Evolutionary conservation across 73 alveolate species (phyloP).

Genomic region (Symbiodinium natans): DNA sequence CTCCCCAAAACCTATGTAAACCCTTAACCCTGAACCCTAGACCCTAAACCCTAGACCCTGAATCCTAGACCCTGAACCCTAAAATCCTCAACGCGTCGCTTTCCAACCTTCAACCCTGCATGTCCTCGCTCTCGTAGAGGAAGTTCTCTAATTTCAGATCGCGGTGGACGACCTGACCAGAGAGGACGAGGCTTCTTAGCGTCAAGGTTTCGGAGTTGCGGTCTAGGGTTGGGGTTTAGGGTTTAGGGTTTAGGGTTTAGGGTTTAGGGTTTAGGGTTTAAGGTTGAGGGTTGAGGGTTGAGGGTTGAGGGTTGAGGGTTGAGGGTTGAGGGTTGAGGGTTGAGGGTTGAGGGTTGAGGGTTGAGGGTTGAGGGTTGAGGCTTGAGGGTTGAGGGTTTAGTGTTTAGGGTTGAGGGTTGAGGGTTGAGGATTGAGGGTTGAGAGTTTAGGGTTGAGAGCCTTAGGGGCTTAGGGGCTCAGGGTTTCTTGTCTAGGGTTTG

Average conservation of each 20-base stretch:
- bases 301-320: neutral
- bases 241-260: neutral
- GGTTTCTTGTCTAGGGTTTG: neutral
- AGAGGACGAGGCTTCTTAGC: too few species aligned
- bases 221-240: neutral
- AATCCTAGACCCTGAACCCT: neutral
- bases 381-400: too few species aligned
- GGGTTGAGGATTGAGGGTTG: neutral
- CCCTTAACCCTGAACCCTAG: neutral
- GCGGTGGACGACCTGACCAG: conserved; percentile 60
- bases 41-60: neutral
- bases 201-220: neutral
- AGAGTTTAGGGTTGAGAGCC: neutral
- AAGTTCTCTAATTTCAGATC: conserved; percentile 74
- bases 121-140: conserved; percentile 85
- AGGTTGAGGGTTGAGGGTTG: neutral
- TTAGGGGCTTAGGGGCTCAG: too few species aligned
- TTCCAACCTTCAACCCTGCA: neutral
- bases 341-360: neutral
- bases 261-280: neutral
- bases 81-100: neutral
- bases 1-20: too few species aligned
- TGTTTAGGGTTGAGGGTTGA: too few species aligned
- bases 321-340: too few species aligned
- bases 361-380: neutral